Base-by-base conservation (phyloP, 1,284 basidiomycete species). In the Cutaneotrichosporon spelunceum region DNA sequence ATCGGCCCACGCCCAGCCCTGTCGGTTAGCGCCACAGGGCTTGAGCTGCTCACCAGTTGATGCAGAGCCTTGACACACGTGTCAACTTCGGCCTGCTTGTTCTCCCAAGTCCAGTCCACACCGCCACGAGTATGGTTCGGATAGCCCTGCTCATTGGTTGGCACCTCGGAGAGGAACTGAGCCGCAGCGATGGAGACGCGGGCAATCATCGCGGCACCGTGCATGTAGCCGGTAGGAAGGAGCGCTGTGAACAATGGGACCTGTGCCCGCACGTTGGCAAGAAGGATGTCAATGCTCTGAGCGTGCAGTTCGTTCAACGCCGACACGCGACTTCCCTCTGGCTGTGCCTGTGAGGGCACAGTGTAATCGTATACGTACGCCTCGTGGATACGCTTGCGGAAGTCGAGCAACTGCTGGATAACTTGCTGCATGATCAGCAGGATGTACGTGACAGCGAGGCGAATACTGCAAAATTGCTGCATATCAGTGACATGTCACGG, bases 91-190 rank as follows among this genome's bases (percentile, higher is more conserved):
- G 53, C 47, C 59, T 71, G 69, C 58, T 76, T 76, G 19, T 62
- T 57, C 13, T 65, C 63, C 74, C 74, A 76, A 2, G 74, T 74
- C 74, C 74, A 76, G 9, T 68, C 72, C 21, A 50, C 54, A 8
- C 74, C 74, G 19, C 72, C 74, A 19, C 65, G 69, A 67, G 73
- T 72, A 52, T 68, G 53, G 39, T 39, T 42, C 2, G 74, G 72
- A 53, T 75, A 75, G 0, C 72, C 72, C 47, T 75, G 74, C 56
- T 75, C 74, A 39, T 71, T 70, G n/a, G 66, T 69, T 1, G 74
- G 74, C 2, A 75, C 65, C 36, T 71, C 70, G 59, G 57, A 47
- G 8, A 75, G 57, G 27, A 75, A 67, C 57, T 72, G 68, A 1
- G 66, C 60, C 1, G 63, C 59, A 3, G 70, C 65, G 9, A 72